phyloP scores from a whole-genome alignment of 129 eudicot species.

The Arctium minus region DNA sequence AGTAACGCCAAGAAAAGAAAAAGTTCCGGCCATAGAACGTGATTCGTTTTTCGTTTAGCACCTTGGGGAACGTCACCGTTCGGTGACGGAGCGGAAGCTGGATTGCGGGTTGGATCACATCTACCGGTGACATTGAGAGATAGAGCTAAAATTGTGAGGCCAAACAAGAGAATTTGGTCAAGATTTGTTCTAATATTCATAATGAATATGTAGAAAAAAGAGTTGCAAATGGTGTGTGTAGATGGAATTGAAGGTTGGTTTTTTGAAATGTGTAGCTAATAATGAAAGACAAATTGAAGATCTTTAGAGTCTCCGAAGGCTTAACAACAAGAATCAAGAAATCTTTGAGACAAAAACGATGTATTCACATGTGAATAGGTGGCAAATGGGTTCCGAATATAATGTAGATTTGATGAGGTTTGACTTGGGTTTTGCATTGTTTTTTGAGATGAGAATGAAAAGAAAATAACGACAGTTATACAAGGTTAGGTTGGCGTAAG shows the following conservation, averaged over 20 bases:
- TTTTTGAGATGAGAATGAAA: constrained; percentile 12
- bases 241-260: not conserved
- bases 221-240: not conserved
- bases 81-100: constrained; percentile 16
- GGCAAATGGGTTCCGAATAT: not conserved
- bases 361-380: not conserved
- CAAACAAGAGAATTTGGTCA: not conserved
- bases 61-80: not conserved
- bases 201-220: not conserved
- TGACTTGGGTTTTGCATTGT: constrained; percentile 18
- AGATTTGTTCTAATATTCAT: constrained; percentile 8
- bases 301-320: constrained; percentile 25
- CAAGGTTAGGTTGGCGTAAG: not conserved
- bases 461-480: not conserved
- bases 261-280: not conserved
- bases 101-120: not conserved
- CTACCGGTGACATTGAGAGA: constrained; percentile 18
- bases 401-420: not conserved
- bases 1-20: constrained; percentile 31
- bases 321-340: constrained; percentile 20
- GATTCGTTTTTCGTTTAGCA: not conserved
- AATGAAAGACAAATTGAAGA: constrained; percentile 18
- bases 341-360: constrained; percentile 5
- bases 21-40: constrained; percentile 18
- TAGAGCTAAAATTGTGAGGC: constrained; percentile 19